A percentile compares a stretch with the other conserved stretches of the same genome.
Evolutionary conservation across 2,329 filamentous ascomycete genomes (phyloP).

Genomic region (Colletotrichum australisinense): DNA sequence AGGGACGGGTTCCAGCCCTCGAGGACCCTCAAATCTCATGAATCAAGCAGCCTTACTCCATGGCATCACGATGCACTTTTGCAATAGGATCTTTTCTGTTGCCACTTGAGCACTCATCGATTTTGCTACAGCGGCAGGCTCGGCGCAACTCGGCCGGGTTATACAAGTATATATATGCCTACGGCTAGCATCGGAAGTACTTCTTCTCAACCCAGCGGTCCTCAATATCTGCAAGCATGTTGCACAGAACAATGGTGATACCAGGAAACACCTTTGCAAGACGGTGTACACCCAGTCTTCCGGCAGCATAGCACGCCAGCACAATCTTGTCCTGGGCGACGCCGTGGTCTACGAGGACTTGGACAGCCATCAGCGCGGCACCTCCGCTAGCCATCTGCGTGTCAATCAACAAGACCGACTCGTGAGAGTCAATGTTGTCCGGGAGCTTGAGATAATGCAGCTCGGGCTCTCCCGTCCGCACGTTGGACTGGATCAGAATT

Average conservation of each 20-base stretch:
- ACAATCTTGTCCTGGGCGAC: constrained; percentile 87
- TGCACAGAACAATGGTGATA: constrained; percentile 87
- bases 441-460: constrained; percentile 90
- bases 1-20: background rate
- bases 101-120: constrained; percentile 3
- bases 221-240: constrained; percentile 84
- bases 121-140: background rate
- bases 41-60: background rate
- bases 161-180: background rate
- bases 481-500: constrained; percentile 90
- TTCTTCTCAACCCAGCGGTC: constrained; percentile 89
- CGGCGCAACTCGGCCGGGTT: background rate
- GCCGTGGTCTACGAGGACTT: constrained; percentile 94
- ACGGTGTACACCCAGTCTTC: constrained; percentile 84
- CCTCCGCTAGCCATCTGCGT: constrained; percentile 96
- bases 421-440: constrained; percentile 76
- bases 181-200: constrained; percentile 85
- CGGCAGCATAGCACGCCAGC: constrained; percentile 92
- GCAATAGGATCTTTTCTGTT: background rate
- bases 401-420: constrained; percentile 87
- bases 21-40: background rate
- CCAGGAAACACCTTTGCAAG: constrained; percentile 90
- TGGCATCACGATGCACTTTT: constrained; percentile 11
- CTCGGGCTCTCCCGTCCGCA: constrained; percentile 88
- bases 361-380: constrained; percentile 89